Evolutionary conservation across 169 alveolate genomes (phyloP).

Genomic region (Plasmodium gaboni): DNA sequence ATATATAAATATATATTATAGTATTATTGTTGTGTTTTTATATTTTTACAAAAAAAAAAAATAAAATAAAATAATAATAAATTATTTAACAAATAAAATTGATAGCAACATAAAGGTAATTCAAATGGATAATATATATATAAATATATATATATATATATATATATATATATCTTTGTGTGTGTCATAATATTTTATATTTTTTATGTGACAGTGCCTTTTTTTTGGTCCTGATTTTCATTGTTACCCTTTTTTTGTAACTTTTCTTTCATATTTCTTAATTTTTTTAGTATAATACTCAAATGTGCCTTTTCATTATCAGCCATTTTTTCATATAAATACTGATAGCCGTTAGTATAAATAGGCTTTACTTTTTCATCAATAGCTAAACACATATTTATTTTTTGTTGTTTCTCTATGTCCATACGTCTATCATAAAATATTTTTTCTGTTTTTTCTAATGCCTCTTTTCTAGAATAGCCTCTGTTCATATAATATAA

Average conservation of each 20-base stretch:
- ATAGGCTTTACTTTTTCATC: slow-evolving; percentile 80
- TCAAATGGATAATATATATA: too few relatives aligned
- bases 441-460: slow-evolving; percentile 81
- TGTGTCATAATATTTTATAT: neutral
- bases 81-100: too few relatives aligned
- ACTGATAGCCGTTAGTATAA: slow-evolving; percentile 83
- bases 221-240: neutral
- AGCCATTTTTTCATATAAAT: slow-evolving; percentile 67
- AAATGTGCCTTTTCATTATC: slow-evolving; percentile 69
- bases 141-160: neutral
- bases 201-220: neutral
- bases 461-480: slow-evolving; percentile 81
- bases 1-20: neutral
- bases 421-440: slow-evolving; percentile 85
- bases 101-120: too few relatives aligned
- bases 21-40: neutral
- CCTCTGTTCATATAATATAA: slow-evolving; percentile 82
- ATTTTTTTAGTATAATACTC: slow-evolving; percentile 49
- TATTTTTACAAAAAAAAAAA: neutral
- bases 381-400: slow-evolving; percentile 83
- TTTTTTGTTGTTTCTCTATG: slow-evolving; percentile 80
- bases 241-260: slow-evolving; percentile 6
- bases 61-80: neutral
- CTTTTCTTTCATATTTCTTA: slow-evolving; percentile 39
- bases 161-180: neutral